Base-by-base conservation (phyloP, 768 basidiomycete genomes). In the Daedaleopsis nitida region DNA sequence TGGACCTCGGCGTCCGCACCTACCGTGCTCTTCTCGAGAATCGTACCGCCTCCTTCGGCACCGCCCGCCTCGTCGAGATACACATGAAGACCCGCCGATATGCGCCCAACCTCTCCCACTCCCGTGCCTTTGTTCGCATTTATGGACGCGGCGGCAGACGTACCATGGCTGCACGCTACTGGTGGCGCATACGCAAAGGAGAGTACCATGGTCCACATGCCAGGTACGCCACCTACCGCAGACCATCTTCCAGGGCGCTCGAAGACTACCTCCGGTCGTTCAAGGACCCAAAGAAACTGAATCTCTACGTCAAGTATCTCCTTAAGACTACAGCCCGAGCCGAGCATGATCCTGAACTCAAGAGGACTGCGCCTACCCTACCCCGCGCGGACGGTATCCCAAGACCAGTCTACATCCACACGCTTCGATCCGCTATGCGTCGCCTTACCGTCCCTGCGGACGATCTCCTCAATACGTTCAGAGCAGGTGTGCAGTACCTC, bases 391-490 rank as follows among this genome's bases (percentile, higher is more conserved):
- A 48, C 14, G 45, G 38, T 14, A 48, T 54, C n/a, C 11, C 35
- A 9, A 12, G 42, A 9, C 19, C 27, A 7, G 44, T 54, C 2
- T 66, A 58, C 58, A 14, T 56, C 32, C 52, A 49, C 11, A 21
- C 49, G 10, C 17, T 66, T 10, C 39, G 32, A 5, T 27, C 44
- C 6, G 56, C 59, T 5, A 47, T 58, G 34, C 27, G 24, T 12
- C 57, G 60, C 19, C 8, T n/a, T 13, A 10, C 38, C 48, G 74
- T 74, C 35, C 52, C 76, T 19, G 64, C 76, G 1, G 48, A 66
- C 37, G 66, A 61, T 11, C 74, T 86, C 17, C 64, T 83, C 27
- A 59, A 67, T 0, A 68, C 80, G 27, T 82, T 81, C 64, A 61
- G 74, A 19, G 70, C 72, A n/a, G 66, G 74, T 5, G 69, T 67